phyloP scores from a whole-genome alignment of 306 rosid genomes.

The Rubus parviflorus region DNA sequence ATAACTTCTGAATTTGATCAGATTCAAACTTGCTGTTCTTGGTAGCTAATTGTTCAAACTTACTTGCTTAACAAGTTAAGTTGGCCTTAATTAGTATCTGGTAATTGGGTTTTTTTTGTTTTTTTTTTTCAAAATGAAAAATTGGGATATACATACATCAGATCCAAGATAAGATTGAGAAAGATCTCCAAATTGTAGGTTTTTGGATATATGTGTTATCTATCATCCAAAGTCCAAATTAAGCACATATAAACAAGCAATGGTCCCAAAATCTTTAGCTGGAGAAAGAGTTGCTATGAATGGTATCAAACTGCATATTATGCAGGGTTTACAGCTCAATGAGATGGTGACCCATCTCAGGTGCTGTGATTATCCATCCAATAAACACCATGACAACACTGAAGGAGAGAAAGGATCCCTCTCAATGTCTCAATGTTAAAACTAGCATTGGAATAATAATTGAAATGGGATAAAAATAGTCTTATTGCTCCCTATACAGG shows the following conservation, averaged over 20 bases:
- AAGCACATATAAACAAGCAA: not conserved
- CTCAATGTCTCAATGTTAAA: not conserved
- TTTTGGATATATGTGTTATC: not conserved
- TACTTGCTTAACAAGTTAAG: not conserved
- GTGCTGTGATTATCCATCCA: constrained; percentile 31
- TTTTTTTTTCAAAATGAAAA: not conserved
- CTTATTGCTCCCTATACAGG: constrained; percentile 45
- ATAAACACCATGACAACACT: constrained; percentile 14
- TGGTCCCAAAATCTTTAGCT: constrained; percentile 10
- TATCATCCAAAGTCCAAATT: not conserved
- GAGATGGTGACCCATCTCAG: constrained; percentile 24
- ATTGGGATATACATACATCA: not conserved
- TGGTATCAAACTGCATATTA: not conserved
- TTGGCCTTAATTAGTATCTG: not conserved
- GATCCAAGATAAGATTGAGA: not conserved
- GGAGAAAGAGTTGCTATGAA: not conserved
- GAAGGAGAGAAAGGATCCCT: not conserved
- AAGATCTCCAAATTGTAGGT: not conserved
- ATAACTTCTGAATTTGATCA: not conserved
- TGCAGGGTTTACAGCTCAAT: constrained; percentile 22
- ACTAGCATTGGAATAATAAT: constrained; percentile 4
- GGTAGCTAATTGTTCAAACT: not conserved
- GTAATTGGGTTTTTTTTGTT: not conserved
- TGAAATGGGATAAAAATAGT: constrained; percentile 26
- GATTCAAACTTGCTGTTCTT: not conserved